Evolutionary conservation across 305 asterid species (phyloP), one percentile per base, ranked within the genome.

Genomic region (Fraxinus albicans): DNA sequence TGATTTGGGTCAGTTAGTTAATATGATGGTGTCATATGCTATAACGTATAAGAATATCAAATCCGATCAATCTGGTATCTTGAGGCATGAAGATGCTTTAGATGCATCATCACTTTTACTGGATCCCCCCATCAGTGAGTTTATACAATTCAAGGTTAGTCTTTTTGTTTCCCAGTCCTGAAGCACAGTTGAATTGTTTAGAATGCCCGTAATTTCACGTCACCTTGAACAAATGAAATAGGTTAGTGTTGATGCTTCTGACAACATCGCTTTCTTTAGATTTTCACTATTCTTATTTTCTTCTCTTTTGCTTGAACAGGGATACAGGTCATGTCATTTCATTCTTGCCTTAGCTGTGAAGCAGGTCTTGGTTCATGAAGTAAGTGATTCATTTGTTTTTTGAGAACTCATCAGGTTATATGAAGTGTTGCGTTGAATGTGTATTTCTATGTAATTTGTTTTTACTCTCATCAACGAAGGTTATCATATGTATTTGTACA

Each of bases 341-440:
- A 93, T 92, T 83, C 94, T 95, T 81, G 91, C 96, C 81, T 84
- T 90, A 60, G 90, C 94, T 25, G 89, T 93, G 91, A 94, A 96
- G 92, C 93, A 94, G 87, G 90, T 95, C 83, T 91, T 96, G 93
- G 90, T 90, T 83, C 98, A 96, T 84, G 99, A 96, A 98, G 99
- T 92, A 84, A 84, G 87, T 86, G 35, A 75, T 79, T 50, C 79
- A 80, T 72, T 72, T 72, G 13, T 6, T 29, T 15, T 29, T 70
- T 4, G 29, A 29, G 13, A 13, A 70, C 21, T 29, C 42, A 6
- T 70, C 42, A 29, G 76, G 21, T 13, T 70, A 29, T 72, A 17
- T 72, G 23, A 33, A 17, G 42, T 72, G 76, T 17, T 72, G 44
- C 2, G 21, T 72, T 33, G 23, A 6, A 34, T 72, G 76, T 72